Evolutionary conservation across 2,329 filamentous ascomycete genomes (phyloP), one percentile per base, ranked within the genome.

Genomic region (Aureobasidium namibiae): DNA sequence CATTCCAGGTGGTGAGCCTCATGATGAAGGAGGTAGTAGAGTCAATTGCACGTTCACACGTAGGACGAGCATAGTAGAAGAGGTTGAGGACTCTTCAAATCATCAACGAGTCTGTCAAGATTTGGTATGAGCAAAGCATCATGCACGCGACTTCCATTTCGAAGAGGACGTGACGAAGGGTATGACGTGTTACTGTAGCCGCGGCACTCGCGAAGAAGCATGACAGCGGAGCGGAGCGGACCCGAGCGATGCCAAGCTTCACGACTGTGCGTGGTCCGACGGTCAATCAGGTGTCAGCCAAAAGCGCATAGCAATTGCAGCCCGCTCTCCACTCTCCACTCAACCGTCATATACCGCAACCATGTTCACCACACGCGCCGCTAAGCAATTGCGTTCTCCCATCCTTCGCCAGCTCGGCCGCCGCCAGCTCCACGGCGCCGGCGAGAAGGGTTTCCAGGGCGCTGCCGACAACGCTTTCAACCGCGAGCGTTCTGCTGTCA

Each of bases 381-480:
- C 57, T 53, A 49, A 39, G 39, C 60, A 62, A 61, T 46, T 63
- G 45, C 62, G 62, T 41, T 63, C 68, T 16, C 66, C 65, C 9
- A 64, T 65, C 41, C 56, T 70, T 49, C 69, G 69, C 64, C 68
- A 67, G 46, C 39, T 65, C 57, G 59, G 44, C 61, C 56, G 60
- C 56, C 60, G 59, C 49, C 44, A 61, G 41, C 49, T 63, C 42
- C 59, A 57, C 63, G 66, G 62, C 60, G 62, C 57, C 54, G 66
- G 60, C 61, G 64, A 63, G 57, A 61, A 63, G 50, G 64, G 64
- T 26, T 63, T 89, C 68, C 69, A 74, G 48, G 84, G 86, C 69
- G 73, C 80, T 61, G 80, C 81, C 74, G 89, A 96, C 79, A 97
- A 95, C 78, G 85, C 86, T 71, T 99, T 97, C 83, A 87, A 95